Conservation (phyloP, 441 rosid genomes). For the Adansonia grandidieri region DNA sequence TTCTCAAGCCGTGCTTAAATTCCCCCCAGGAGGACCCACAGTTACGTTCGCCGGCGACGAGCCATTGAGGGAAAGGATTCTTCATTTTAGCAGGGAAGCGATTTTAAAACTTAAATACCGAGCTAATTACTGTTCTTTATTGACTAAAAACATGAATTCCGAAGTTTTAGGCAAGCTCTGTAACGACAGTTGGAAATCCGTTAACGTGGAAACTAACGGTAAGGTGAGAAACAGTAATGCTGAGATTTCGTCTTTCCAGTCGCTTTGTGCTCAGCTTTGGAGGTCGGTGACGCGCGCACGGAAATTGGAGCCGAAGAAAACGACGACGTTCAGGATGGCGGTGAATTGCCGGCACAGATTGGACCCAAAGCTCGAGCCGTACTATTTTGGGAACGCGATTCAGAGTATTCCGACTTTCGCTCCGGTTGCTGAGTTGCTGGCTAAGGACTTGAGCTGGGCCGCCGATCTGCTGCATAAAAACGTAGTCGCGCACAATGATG, state of each 20-base stretch:
- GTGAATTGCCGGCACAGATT: constrained; percentile 91
- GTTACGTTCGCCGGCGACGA: constrained; percentile 71
- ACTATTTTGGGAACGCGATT: constrained; percentile 89
- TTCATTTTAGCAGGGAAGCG: constrained; percentile 76
- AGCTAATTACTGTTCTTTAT: constrained; percentile 46
- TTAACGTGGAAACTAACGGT: constrained; percentile 45
- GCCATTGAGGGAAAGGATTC: constrained; percentile 81
- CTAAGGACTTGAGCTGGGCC: constrained; percentile 60
- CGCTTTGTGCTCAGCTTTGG: constrained; percentile 86
- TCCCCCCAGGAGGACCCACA: constrained; percentile 77
- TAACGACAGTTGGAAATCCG: constrained; percentile 43
- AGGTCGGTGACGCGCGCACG: constrained; percentile 82
- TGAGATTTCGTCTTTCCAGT: constrained; percentile 92
- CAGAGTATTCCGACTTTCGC: constrained; percentile 85
- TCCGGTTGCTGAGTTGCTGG: constrained; percentile 53
- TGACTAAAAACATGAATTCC: constrained; percentile 29
- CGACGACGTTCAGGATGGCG: constrained; percentile 89
- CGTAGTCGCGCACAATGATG: constrained; percentile 72
- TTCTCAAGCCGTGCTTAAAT: constrained; percentile 58
- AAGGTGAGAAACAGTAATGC: constrained; percentile 32
- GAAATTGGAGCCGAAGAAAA: constrained; percentile 50
- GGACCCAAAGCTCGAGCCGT: constrained; percentile 61
- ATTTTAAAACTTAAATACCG: constrained; percentile 61
- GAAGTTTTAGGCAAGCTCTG: constrained; percentile 48
- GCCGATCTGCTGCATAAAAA: constrained; percentile 68